Evolutionary conservation across 1,284 basidiomycete species (phyloP).

Genomic region (Apiotrichum porosum): DNA sequence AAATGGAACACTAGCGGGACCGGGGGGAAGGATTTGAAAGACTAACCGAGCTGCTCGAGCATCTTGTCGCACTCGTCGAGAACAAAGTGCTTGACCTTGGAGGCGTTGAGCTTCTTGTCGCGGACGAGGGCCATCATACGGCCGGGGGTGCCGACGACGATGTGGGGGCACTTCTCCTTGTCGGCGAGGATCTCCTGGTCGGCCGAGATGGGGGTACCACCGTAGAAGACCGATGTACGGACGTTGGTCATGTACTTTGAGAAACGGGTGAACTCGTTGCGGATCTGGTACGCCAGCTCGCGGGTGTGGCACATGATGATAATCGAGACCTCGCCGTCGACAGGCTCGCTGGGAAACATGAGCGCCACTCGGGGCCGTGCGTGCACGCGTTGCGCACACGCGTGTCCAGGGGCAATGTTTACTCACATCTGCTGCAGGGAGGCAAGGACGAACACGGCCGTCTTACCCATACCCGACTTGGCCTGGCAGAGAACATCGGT

Average conservation of each 20-base stretch:
- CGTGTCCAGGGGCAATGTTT: no score
- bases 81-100: conserved; percentile 97
- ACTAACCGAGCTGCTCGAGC: conserved; percentile 99
- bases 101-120: conserved; percentile 87
- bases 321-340: conserved; percentile 96
- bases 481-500: conserved; percentile 99
- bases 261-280: conserved; percentile 99
- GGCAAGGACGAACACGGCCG: conserved; percentile 97
- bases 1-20: conserved; percentile 8
- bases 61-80: conserved; percentile 99
- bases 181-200: conserved; percentile 91
- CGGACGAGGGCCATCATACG: conserved; percentile 86
- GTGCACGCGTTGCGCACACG: no score
- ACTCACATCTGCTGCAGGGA: conserved; percentile 84
- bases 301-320: conserved; percentile 98
- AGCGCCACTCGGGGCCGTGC: no score
- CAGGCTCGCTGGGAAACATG: conserved; percentile 82
- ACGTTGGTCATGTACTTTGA: conserved; percentile 99
- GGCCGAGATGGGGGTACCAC: conserved; percentile 90
- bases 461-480: conserved; percentile 99
- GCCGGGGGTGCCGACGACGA: conserved; percentile 96
- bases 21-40: conserved; percentile 8
- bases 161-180: conserved; percentile 97
- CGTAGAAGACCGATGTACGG: conserved; percentile 95
- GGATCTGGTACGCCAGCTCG: conserved; percentile 99